These are phyloP conservation scores for Colletotrichum scovillei DNA, from an alignment of 2,329 filamentous ascomycete species.

Conservation along the genomic window DNA sequence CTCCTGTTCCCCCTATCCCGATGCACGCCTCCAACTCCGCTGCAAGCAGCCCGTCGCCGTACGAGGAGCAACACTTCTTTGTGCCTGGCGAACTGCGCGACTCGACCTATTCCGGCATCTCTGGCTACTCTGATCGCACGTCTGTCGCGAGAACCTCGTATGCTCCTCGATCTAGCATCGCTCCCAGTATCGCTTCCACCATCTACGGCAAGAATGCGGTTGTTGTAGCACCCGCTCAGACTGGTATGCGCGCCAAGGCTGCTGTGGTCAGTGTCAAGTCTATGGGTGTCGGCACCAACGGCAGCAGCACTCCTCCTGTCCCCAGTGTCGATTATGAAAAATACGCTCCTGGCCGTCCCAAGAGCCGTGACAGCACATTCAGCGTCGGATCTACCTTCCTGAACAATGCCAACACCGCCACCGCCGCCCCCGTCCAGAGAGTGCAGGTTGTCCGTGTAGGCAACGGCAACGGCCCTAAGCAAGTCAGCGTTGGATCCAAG, in stretches of 20 bases:
- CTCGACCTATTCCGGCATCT: conserved; percentile 87
- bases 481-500: conserved; percentile 53
- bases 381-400: conserved; percentile 77
- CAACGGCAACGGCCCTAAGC: conserved; percentile 56
- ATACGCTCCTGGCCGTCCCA: conserved; percentile 61
- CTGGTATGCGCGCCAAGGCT: conserved; percentile 87
- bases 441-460: conserved; percentile 72
- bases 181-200: conserved; percentile 88
- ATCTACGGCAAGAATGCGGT: conserved; percentile 94
- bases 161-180: conserved; percentile 78
- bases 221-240: conserved; percentile 84
- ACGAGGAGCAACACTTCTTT: conserved; percentile 90
- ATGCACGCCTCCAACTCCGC: conserved; percentile 65
- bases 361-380: conserved; percentile 69
- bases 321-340: conserved; percentile 76
- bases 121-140: conserved; percentile 70
- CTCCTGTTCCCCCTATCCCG: conserved; percentile 94
- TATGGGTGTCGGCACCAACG: conserved; percentile 64
- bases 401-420: conserved; percentile 70
- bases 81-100: conserved; percentile 90
- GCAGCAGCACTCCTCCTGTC: conserved; percentile 74
- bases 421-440: conserved; percentile 63
- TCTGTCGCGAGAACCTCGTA: conserved; percentile 71
- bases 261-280: conserved; percentile 94
- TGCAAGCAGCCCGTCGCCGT: conserved; percentile 65